Base-by-base conservation (phyloP, 2,329 filamentous ascomycete genomes). In the Dactylellina haptotyla region DNA sequence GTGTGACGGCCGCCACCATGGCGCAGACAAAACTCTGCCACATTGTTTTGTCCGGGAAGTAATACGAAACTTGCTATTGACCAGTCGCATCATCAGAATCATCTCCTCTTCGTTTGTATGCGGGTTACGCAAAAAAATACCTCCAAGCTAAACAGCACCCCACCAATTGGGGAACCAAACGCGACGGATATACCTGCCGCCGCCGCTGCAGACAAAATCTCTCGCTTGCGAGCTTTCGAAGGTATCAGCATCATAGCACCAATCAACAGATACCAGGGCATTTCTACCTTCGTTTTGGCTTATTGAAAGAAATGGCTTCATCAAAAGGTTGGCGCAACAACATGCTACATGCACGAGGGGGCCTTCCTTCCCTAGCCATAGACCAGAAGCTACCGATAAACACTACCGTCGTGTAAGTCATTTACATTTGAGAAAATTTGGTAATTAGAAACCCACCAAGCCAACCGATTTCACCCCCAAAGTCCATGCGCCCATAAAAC, bases 1-100 rank as follows among this genome's bases (percentile, higher is more conserved):
- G 84, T 12, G 93, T 92, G 37, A 98, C 92, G 16, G 95, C 94
- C 14, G 93, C 95, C n/a, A 96, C 92, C 93, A 98, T 98, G 80
- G 95, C 95, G 78, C 95, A 98, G 41, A 99, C 95, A 79, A 99
- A 99, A 78, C 93, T 97, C 80, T 97, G 95, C 95, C 95, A 99
- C 95, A 99, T 98, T 8, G 95, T 98, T 82, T 98, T 98, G 82
- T 98, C 94, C 0, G 95, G 94, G 77, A 98, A 98, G 81, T 97
- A 98, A 80, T 97, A 98, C 0, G 93, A 96, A 1, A 98, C 84
- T 85, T 96, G 92, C 87, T 91, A 70, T n/a, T 30, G 23, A 54
- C n/a, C 14, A 18, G 30, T 30, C 28, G 14, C 6, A 12, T 14
- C 18, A 53, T 81, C 54, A 80, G 76, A 26, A 46, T 54, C 3